These are phyloP conservation scores for Cystobasidium tubakii DNA, from an alignment of 768 basidiomycete species.

Conservation along the genomic window DNA sequence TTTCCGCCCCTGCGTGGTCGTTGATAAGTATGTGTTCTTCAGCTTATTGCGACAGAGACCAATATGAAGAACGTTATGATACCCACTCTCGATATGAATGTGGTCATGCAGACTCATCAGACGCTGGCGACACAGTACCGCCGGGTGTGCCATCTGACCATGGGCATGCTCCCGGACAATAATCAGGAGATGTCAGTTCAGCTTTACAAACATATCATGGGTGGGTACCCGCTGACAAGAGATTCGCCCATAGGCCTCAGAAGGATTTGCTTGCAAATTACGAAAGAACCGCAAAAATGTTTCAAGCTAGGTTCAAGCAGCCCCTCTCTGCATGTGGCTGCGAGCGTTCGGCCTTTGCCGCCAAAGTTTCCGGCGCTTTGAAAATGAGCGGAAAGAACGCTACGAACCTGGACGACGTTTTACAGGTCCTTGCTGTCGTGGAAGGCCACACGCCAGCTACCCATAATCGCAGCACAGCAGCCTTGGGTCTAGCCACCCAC, in stretches of 20 bases:
- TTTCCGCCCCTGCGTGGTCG: no score
- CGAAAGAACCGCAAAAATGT: constrained; percentile 3
- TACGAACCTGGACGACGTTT: constrained; percentile 6
- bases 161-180: constrained; percentile 26
- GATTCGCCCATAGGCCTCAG: not conserved
- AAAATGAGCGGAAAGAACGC: not conserved
- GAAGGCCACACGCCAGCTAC: not conserved
- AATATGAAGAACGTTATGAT: not conserved
- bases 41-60: not conserved
- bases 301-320: constrained; percentile 24
- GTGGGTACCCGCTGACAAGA: not conserved
- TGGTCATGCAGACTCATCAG: constrained; percentile 24
- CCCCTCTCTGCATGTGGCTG: constrained; percentile 1
- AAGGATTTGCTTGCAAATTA: not conserved
- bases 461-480: not conserved
- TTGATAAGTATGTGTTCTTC: not conserved
- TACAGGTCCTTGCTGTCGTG: constrained; percentile 5
- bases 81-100: constrained; percentile 21
- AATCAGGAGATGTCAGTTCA: constrained; percentile 7
- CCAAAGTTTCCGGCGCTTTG: not conserved
- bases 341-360: not conserved
- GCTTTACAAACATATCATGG: not conserved
- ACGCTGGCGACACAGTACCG: not conserved
- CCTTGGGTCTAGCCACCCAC: not conserved
- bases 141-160: not conserved